A percentile compares a stretch with the other conserved stretches of the same genome.
phyloP scores from a whole-genome alignment of 768 basidiomycete species.

The Mycena leptocephala region DNA sequence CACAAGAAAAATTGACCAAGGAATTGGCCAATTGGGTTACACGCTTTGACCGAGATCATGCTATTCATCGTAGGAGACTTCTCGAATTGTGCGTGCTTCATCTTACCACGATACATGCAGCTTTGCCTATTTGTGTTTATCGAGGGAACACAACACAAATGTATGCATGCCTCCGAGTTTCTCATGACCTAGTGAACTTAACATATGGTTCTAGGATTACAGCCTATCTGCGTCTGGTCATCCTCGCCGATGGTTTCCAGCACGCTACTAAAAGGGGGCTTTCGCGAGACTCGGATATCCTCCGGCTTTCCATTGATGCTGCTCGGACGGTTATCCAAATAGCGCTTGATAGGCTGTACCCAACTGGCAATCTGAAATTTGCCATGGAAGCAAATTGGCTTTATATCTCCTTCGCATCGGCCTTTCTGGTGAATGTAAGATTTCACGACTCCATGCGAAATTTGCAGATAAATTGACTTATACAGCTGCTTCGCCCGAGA shows the following conservation, averaged over 20 bases:
- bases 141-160: conserved; percentile 62
- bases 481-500: conserved; percentile 67
- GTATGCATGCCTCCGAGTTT: conserved; percentile 29
- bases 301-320: conserved; percentile 65
- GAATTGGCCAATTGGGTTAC: conserved; percentile 59
- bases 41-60: conserved; percentile 58
- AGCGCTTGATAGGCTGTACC: conserved; percentile 66
- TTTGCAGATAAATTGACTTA: neutral
- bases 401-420: conserved; percentile 72
- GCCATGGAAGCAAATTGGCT: conserved; percentile 70
- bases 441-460: neutral
- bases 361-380: conserved; percentile 69
- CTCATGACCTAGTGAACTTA: conserved; percentile 39
- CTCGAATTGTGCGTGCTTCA: neutral
- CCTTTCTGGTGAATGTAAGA: conserved; percentile 74
- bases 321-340: conserved; percentile 73
- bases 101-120: conserved; percentile 41
- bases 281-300: conserved; percentile 58
- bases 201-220: conserved; percentile 56
- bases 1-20: conserved; percentile 54
- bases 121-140: conserved; percentile 60
- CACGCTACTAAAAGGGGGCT: conserved; percentile 58
- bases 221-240: conserved; percentile 71
- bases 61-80: conserved; percentile 50
- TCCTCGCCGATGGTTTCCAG: conserved; percentile 71